A percentile compares a stretch with the other conserved stretches of the same genome.
Evolutionary conservation across 306 rosid species (phyloP).

Genomic region (Sicyos edulis): DNA sequence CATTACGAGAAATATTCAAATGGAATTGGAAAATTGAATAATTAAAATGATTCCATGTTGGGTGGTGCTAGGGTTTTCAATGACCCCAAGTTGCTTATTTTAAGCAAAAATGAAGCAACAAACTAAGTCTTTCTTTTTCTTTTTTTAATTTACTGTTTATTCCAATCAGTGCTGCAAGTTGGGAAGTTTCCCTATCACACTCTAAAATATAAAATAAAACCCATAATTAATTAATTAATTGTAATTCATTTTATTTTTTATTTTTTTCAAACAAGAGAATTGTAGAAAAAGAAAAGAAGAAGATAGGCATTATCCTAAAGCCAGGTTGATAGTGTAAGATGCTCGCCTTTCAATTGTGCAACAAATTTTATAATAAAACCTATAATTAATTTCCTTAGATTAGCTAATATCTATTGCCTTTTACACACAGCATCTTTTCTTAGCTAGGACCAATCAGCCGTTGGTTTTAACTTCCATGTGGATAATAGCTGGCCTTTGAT

Average conservation of each 20-base stretch:
- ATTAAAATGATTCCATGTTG: constrained; percentile 15
- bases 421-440: background rate
- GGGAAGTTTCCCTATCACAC: constrained; percentile 2
- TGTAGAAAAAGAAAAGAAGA: background rate
- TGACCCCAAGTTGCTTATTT: constrained; percentile 13
- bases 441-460: background rate
- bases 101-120: constrained; percentile 9
- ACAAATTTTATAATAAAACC: constrained; percentile 6
- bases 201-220: background rate
- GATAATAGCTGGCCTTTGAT: constrained; percentile 4
- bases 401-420: background rate
- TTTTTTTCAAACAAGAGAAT: constrained; percentile 7
- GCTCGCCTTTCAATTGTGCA: background rate
- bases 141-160: background rate
- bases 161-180: constrained; percentile 16
- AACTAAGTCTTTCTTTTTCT: constrained; percentile 4
- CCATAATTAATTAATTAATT: background rate
- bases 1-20: background rate
- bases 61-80: constrained; percentile 5
- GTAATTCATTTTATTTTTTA: background rate
- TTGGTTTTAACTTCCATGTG: constrained; percentile 5
- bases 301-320: background rate
- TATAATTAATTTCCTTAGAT: background rate
- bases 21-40: constrained; percentile 1
- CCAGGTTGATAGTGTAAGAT: background rate